phyloP scores from a whole-genome alignment of 176 grass and related monocot genomes.

The Phragmites australis region DNA sequence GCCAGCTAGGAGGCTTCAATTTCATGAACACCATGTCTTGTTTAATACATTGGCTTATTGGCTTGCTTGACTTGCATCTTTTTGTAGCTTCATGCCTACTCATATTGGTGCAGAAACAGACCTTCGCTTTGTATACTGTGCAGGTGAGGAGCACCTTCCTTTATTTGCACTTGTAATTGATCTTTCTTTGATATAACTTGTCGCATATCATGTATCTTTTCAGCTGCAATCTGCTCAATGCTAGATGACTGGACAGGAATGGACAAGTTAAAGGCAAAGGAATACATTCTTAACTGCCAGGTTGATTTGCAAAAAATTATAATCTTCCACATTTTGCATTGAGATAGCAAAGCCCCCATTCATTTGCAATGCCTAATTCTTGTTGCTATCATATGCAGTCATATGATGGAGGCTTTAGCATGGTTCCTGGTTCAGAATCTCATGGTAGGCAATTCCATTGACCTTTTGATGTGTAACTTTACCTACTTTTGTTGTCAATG shows the following conservation, averaged over 20 bases:
- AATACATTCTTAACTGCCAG: constrained; percentile 88
- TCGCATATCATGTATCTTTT: constrained; percentile 33
- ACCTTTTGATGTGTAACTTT: constrained; percentile 13
- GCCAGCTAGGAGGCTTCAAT: constrained; percentile 12
- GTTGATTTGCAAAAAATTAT: constrained; percentile 32
- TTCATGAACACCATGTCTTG: neutral
- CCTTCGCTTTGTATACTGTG: constrained; percentile 95
- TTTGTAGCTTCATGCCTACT: constrained; percentile 86
- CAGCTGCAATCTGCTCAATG: constrained; percentile 90
- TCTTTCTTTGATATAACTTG: neutral
- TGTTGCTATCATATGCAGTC: constrained; percentile 58
- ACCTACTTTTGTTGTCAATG: neutral
- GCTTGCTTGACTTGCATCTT: constrained; percentile 17
- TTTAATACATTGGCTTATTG: constrained; percentile 25
- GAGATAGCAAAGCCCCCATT: neutral
- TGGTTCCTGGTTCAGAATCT: constrained; percentile 90
- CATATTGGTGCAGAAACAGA: constrained; percentile 87
- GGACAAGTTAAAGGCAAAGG: constrained; percentile 74
- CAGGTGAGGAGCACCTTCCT: constrained; percentile 57
- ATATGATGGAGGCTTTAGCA: constrained; percentile 97
- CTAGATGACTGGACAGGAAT: constrained; percentile 89
- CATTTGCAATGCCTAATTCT: constrained; percentile 37
- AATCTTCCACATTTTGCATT: neutral
- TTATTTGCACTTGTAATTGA: constrained; percentile 16
- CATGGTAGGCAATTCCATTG: constrained; percentile 69